Evolutionary conservation across 2,329 filamentous ascomycete genomes (phyloP).

Genomic region (Trichocomaceae sp.): DNA sequence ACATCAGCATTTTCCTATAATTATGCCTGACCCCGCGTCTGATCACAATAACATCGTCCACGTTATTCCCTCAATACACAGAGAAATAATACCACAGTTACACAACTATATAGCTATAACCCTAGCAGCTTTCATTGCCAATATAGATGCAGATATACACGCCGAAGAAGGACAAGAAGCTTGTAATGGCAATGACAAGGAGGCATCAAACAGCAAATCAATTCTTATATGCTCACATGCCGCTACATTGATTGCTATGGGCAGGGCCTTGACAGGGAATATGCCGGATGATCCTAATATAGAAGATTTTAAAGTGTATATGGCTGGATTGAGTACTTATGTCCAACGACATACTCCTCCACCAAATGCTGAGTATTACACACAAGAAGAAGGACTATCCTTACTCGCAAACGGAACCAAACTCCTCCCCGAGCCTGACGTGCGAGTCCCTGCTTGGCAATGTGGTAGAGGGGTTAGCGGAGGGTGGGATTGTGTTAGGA

Average conservation of each 20-base stretch:
- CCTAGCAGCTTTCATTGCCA: slow-evolving; percentile 62
- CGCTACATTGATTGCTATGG: slow-evolving; percentile 79
- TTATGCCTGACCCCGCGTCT: slow-evolving; percentile 45
- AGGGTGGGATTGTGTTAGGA: slow-evolving; percentile 71
- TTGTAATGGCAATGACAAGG: slow-evolving; percentile 19
- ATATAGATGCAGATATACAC: slow-evolving; percentile 56
- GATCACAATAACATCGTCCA: slow-evolving; percentile 50
- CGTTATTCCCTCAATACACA: slow-evolving; percentile 63
- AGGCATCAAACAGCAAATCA: slow-evolving; percentile 46
- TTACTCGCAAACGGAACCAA: slow-evolving; percentile 26
- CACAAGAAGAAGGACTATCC: too few species aligned
- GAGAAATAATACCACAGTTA: slow-evolving; percentile 72
- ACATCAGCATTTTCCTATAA: slow-evolving; percentile 54
- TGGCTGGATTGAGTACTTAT: slow-evolving; percentile 71
- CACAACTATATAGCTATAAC: slow-evolving; percentile 72
- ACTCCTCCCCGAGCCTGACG: slow-evolving; percentile 17
- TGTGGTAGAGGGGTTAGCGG: slow-evolving; percentile 59
- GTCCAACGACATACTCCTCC: too few species aligned
- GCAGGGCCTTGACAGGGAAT: slow-evolving; percentile 69
- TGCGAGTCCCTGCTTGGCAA: slow-evolving; percentile 46
- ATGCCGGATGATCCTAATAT: slow-evolving; percentile 65
- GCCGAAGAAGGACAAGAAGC: slow-evolving; percentile 28
- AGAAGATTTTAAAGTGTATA: slow-evolving; percentile 81
- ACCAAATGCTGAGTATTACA: too few species aligned
- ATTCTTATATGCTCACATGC: slow-evolving; percentile 85